Base-by-base conservation (phyloP, 108 stramenopile species). In the Schizochytrium sp. region DNA sequence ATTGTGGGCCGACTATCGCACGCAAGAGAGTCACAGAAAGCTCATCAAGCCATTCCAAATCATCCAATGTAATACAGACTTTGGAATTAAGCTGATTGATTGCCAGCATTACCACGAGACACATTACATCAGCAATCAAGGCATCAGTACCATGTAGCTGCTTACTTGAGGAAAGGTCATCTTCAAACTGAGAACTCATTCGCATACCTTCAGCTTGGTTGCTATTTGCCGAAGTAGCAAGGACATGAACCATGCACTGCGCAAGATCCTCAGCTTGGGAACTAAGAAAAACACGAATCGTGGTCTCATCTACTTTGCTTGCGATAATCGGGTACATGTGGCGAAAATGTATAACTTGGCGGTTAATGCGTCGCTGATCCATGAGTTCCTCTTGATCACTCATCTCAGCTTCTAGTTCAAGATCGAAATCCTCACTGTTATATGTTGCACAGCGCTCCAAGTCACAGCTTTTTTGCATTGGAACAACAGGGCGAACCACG, bases 201-300 rank as follows among this genome's bases (percentile, higher is more conserved):
- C 76, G 76, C 5, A 83, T 83, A 7, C 76, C 53, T 2, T 83
- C 76, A 55, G 47, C 5, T 0, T 83, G 76, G 50, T 17, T 38
- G 8, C 50, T 38, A 53, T 40, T 40, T 10, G 47, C 55, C 15
- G 76, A 17, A 13, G 76, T 83, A 8, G 64, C 64, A 17, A 83
- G 47, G 17, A 83, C 53, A 40, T 83, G 76, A 10, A 83, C 47
- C 10, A 83, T 83, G 53, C 76, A 83, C 76, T 83, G 76, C 8
- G 76, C 76, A 13, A 83, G 76, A 28, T 83, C 76, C 1, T 83
- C 53, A 5, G 76, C 76, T 42, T 55, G 47, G 2, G 76, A 83
- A 53, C 76, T 83, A n/a, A 83, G 47, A 83, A 83, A 83, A 53
- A 83, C 76, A 8, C 76, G 76, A 42, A 83, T 83, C 53, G 76